Conservation (phyloP, 305 asterid species). For the Euphrasia arctica region DNA sequence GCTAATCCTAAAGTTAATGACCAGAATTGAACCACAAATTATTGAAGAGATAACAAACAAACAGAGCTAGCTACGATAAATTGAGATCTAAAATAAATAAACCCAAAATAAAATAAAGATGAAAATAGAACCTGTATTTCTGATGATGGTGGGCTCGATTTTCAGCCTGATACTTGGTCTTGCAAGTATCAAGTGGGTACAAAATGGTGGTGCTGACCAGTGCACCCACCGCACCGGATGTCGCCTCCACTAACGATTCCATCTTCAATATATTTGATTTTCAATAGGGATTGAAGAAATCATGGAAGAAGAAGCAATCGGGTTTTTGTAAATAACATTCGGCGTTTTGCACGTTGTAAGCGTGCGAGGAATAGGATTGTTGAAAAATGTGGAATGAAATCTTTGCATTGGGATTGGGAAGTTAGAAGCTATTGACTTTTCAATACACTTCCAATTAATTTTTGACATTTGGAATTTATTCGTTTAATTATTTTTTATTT, state of each 20-base stretch:
- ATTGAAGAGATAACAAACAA: conserved; percentile 3
- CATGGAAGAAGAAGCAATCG: neutral
- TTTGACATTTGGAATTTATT: no score
- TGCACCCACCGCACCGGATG: conserved; percentile 88
- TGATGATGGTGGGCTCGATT: conserved; percentile 59
- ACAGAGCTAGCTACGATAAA: neutral
- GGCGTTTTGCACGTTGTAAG: no score
- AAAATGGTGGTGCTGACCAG: conserved; percentile 82
- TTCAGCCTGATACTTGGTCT: conserved; percentile 89
- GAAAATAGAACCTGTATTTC: conserved; percentile 54
- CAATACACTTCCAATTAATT: no score
- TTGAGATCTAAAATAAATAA: neutral
- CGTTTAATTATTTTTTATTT: no score
- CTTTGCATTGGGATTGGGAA: no score
- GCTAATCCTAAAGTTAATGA: no score
- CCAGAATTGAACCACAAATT: neutral
- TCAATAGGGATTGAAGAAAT: no score
- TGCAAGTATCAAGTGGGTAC: conserved; percentile 92
- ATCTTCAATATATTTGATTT: conserved; percentile 25
- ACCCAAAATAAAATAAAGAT: neutral
- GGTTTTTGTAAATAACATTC: neutral
- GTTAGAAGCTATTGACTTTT: no score
- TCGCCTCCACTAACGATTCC: conserved; percentile 84
- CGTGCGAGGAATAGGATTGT: no score
- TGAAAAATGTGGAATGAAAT: no score